Conservation (phyloP, 192 early-diverging fungal species). For the Glomus cerebriforme region DNA sequence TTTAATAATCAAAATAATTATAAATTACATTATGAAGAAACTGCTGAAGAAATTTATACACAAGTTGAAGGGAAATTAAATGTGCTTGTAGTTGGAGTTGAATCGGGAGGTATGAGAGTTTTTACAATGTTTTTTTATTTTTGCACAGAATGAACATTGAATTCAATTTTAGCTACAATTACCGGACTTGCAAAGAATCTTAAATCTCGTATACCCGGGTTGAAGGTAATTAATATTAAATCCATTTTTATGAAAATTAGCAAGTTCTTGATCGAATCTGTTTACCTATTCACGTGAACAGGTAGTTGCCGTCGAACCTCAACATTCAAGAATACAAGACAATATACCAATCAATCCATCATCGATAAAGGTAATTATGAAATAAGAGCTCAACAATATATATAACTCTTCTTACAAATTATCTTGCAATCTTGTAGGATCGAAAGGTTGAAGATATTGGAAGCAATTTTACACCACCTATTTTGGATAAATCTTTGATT, state of each 20-base stretch:
- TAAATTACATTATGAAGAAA: constrained; percentile 50
- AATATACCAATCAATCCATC: constrained; percentile 34
- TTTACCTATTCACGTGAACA: constrained; percentile 20
- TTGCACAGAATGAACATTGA: not conserved
- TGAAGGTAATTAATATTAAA: constrained; percentile 42
- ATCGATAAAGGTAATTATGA: constrained; percentile 27
- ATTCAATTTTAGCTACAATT: constrained; percentile 45
- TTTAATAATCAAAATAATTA: constrained; percentile 34
- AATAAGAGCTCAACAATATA: not conserved
- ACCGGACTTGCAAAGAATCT: constrained; percentile 62
- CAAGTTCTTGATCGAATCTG: not conserved
- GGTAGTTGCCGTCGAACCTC: constrained; percentile 72
- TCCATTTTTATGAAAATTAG: not conserved
- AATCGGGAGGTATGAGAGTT: constrained; percentile 52
- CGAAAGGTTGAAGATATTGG: constrained; percentile 78
- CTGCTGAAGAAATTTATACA: constrained; percentile 65
- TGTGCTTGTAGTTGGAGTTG: constrained; percentile 68
- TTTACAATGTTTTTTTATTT: not conserved
- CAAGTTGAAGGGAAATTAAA: constrained; percentile 58
- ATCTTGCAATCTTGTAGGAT: constrained; percentile 33
- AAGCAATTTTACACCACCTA: constrained; percentile 58
- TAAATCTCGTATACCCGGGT: constrained; percentile 50
- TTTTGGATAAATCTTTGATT: constrained; percentile 52
- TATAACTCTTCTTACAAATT: not conserved
- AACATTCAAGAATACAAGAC: constrained; percentile 59